These are phyloP conservation scores for Gremmenia infestans DNA, from an alignment of 2,329 filamentous ascomycete genomes.

Conservation along the genomic window DNA sequence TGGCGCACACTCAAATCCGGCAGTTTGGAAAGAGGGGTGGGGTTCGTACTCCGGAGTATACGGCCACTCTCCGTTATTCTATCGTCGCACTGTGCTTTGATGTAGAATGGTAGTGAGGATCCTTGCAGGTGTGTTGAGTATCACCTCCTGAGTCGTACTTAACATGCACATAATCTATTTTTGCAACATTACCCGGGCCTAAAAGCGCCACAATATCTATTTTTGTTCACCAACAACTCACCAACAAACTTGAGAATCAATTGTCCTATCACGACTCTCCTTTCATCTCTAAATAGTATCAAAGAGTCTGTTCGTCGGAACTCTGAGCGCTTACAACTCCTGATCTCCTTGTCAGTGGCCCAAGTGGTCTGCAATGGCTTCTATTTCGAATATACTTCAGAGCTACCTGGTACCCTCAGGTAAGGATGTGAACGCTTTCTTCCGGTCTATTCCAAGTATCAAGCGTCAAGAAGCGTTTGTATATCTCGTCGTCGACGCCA, in stretches of 20 bases:
- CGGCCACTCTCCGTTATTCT: not conserved
- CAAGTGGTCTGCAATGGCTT: constrained; percentile 1
- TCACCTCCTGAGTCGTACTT: not conserved
- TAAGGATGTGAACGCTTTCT: not conserved
- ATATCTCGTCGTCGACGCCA: constrained; percentile 6
- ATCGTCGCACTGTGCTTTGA: not conserved
- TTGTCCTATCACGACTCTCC: not conserved
- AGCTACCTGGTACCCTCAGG: not conserved
- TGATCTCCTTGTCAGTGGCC: not conserved
- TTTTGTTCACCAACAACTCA: not conserved
- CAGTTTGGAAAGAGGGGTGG: not conserved
- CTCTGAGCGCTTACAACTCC: constrained; percentile 1
- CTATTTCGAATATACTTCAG: not conserved
- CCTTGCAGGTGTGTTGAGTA: not conserved
- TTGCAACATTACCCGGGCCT: not conserved
- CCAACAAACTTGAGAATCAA: not conserved
- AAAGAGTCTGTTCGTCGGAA: not conserved
- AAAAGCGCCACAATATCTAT: not conserved
- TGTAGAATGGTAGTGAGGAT: not conserved
- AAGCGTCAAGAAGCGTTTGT: not conserved
- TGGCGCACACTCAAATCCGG: not conserved
- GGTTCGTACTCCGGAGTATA: not conserved
- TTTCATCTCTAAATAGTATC: not conserved
- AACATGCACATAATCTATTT: not conserved
- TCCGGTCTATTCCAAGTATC: not conserved